These are phyloP conservation scores for Neurospora sp. DNA, from an alignment of 495 filamentous ascomycete species.

Conservation along the genomic window DNA sequence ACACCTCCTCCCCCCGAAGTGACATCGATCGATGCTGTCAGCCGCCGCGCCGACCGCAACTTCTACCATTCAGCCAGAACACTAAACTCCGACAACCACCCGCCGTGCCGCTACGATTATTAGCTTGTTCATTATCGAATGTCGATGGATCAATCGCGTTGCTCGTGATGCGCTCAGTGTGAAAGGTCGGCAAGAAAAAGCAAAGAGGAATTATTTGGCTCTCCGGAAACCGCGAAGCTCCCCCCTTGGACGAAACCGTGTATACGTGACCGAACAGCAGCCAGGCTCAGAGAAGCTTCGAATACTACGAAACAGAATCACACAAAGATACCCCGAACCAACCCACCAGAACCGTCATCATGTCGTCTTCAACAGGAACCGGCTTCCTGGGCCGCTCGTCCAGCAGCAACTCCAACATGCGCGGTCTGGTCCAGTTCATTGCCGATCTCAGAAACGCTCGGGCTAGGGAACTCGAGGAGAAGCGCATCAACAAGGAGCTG, in stretches of 20 bases:
- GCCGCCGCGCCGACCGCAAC: neutral
- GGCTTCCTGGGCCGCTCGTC: constrained; percentile 52
- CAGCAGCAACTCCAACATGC: constrained; percentile 63
- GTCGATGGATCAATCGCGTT: constrained; percentile 3
- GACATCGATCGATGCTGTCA: neutral
- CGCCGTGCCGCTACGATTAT: neutral
- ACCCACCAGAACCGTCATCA: constrained; percentile 14
- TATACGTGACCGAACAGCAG: neutral
- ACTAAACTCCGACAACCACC: neutral
- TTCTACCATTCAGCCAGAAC: neutral
- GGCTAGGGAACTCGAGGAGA: constrained; percentile 93
- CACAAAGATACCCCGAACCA: neutral
- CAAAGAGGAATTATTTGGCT: neutral
- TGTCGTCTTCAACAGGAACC: constrained; percentile 44
- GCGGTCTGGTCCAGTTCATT: constrained; percentile 91
- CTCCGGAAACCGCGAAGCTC: neutral
- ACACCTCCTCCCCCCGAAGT: neutral
- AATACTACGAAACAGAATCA: neutral
- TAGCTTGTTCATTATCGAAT: neutral
- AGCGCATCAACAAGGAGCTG: constrained; percentile 98
- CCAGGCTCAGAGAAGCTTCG: neutral
- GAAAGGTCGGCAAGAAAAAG: neutral
- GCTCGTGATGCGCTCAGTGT: constrained; percentile 6
- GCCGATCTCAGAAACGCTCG: constrained; percentile 92
- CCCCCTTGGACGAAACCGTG: neutral